Evolutionary conservation across 352 stramenopile genomes (phyloP), one percentile per base, ranked within the genome.

Genomic region (Pythium biforme): DNA sequence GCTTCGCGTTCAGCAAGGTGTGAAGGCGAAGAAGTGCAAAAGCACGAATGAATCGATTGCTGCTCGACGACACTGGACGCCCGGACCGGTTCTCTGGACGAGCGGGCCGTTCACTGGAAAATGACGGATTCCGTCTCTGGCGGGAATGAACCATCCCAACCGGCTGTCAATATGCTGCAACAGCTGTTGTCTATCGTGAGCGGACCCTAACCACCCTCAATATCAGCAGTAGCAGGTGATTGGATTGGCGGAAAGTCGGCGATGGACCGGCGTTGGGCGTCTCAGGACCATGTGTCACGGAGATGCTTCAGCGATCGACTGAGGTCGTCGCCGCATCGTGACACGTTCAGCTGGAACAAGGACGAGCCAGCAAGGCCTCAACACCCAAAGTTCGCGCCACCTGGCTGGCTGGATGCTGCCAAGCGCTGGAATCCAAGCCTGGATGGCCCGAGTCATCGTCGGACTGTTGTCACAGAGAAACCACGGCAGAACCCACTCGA

Each of bases 31-130:
- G 49, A 55, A 62, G 55, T 62, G 55, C 55, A 43, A 62, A 54
- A 41, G 55, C 55, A 62, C 55, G 55, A 62, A 52, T 62, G 55
- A 53, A 27, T n/a, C n/a, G n/a, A n/a, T n/a, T n/a, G n/a, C n/a
- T n/a, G 5, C 55, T 47, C 43, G 41, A 62, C 22, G 25, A 23
- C 23, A 12, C 55, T 45, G 54, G 54, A 60, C 53, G 33, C 3
- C 20, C 10, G 45, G 45, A 6, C 45, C 23, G 12, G 45, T 43
- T 43, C 37, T 20, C 37, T 43, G 37, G 37, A 43, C 15, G 14
- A 5, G 1, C 9, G 31, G 8, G 31, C 2, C 8, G 31, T 37
- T 11, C 31, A 37, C 31, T 37, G 31, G 31, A 37, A 15, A 8
- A 11, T 15, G 31, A 37, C 31, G 7, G 1, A 12, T 37, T 11